Evolutionary conservation across 1,139 yeast genomes (phyloP), one percentile per base, ranked within the genome.

Genomic region (Yamadazyma sp.): DNA sequence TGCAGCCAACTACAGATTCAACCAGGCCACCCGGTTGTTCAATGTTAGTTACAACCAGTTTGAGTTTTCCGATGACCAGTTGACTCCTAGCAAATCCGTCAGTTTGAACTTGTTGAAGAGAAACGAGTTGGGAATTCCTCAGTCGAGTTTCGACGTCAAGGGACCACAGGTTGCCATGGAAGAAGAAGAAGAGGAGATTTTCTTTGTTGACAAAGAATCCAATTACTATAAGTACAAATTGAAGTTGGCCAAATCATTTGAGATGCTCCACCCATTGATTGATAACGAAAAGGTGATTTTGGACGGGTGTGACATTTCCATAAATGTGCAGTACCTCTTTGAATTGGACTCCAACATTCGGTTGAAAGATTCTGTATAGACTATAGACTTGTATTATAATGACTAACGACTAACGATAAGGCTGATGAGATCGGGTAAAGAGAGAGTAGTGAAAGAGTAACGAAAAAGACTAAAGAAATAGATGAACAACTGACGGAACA

Each of bases 251-350:
- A 12, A 32, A 15, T 24, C 34, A 14, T n/a, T 29, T 7, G 31
- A 3, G 15, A 18, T 5, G 10, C 4, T 18, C 17, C 13, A 22
- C 9, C 22, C 26, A 21, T 17, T 13, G 3, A 6, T 6, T 3
- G 31, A 18, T 13, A 29, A 14, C 5, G 26, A 22, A 22, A 13
- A 31, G 14, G 8, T 11, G 9, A 31, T 31, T 15, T 7, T 22
- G 26, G 33, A 44, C 16, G 40, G 42, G 15, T 62, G 67, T 46
- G 46, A 45, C 9, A 57, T 62, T 21, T 41, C 61, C 17, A 47
- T 62, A 23, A 45, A 50, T 13, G 52, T 58, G 17, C 44, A 50
- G 35, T 52, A 53, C 33, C 39, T 56, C 20, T 42, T 38, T 21
- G 34, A 40, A 1, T 34, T 44, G 9, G 44, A 39, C 30, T 5